These are phyloP conservation scores for Colletotrichum cereale DNA, from an alignment of 2,329 filamentous ascomycete species.

Conservation along the genomic window DNA sequence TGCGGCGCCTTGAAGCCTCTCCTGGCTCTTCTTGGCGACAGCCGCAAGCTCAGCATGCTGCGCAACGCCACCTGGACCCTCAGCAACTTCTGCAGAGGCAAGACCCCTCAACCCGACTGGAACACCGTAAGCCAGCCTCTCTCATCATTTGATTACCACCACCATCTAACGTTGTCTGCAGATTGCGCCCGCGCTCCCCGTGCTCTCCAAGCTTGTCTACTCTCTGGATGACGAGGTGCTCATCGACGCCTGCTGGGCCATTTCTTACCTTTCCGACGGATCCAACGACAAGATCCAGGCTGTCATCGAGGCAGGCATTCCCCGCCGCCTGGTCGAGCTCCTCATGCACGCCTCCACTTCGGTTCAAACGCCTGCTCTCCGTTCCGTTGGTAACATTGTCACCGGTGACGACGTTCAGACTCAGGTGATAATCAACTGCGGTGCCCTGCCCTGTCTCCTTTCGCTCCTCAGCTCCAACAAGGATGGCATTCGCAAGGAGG, in stretches of 20 bases:
- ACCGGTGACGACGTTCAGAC: slow-evolving; percentile 99
- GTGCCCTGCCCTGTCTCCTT: slow-evolving; percentile 90
- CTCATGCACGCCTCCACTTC: slow-evolving; percentile 99
- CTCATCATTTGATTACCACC: slow-evolving; percentile 1
- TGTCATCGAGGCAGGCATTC: slow-evolving; percentile 97
- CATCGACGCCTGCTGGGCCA: slow-evolving; percentile 99
- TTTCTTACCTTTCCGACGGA: slow-evolving; percentile 97
- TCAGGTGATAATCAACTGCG: slow-evolving; percentile 99
- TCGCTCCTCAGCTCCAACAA: slow-evolving; percentile 96
- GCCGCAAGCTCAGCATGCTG: slow-evolving; percentile 99
- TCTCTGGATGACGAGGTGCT: slow-evolving; percentile 98
- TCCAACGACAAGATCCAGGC: slow-evolving; percentile 99
- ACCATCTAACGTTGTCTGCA: slow-evolving; percentile 51
- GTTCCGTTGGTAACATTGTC: slow-evolving; percentile 98
- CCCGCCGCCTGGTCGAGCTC: slow-evolving; percentile 93
- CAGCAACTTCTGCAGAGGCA: slow-evolving; percentile 99
- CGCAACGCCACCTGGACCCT: slow-evolving; percentile 98
- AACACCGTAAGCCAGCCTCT: slow-evolving; percentile 78
- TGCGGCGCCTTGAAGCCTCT: slow-evolving; percentile 93
- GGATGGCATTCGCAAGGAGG: slow-evolving; percentile 98
- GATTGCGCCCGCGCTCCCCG: slow-evolving; percentile 95
- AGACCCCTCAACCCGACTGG: slow-evolving; percentile 99
- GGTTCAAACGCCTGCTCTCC: slow-evolving; percentile 95
- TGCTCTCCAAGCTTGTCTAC: slow-evolving; percentile 97
- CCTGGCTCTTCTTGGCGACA: slow-evolving; percentile 90